Conservation (phyloP, 2,329 filamentous ascomycete species). For the Lanzia echinophila region DNA sequence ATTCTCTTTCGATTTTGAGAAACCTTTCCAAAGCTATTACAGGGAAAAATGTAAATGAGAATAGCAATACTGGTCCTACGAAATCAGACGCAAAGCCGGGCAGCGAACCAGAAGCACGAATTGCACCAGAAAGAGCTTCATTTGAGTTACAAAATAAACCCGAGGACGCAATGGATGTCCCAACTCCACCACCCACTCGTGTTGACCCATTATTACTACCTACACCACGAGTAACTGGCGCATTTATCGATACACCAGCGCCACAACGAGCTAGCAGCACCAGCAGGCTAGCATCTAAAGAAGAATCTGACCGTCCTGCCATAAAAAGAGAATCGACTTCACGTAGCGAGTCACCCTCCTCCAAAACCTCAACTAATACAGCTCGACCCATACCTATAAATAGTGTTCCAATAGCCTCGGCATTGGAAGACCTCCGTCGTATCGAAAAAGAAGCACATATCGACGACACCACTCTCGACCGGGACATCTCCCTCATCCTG, state of each 20-base stretch:
- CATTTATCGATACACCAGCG: conserved; percentile 31
- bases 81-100: conserved; percentile 17
- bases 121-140: conserved; percentile 21
- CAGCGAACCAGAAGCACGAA: conserved; percentile 23
- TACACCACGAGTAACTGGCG: conserved; percentile 28
- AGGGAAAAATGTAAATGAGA: conserved; percentile 1
- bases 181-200: conserved; percentile 12
- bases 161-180: conserved; percentile 16
- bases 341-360: neutral
- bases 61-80: conserved; percentile 8
- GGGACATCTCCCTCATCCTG: conserved; percentile 3
- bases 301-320: neutral
- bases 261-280: conserved; percentile 14
- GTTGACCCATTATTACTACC: conserved; percentile 20
- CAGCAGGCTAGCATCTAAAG: neutral
- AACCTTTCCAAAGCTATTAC: conserved; percentile 9
- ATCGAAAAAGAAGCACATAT: conserved; percentile 24
- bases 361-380: neutral
- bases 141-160: conserved; percentile 26
- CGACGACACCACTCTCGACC: conserved; percentile 26
- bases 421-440: conserved; percentile 23
- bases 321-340: conserved; percentile 1
- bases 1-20: conserved; percentile 10
- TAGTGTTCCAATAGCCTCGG: conserved; percentile 18
- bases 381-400: conserved; percentile 18